A percentile compares a stretch with the other conserved stretches of the same genome.
These are phyloP conservation scores for Peronosclerospora sorghi DNA, from an alignment of 352 stramenopile genomes.

Conservation along the genomic window DNA sequence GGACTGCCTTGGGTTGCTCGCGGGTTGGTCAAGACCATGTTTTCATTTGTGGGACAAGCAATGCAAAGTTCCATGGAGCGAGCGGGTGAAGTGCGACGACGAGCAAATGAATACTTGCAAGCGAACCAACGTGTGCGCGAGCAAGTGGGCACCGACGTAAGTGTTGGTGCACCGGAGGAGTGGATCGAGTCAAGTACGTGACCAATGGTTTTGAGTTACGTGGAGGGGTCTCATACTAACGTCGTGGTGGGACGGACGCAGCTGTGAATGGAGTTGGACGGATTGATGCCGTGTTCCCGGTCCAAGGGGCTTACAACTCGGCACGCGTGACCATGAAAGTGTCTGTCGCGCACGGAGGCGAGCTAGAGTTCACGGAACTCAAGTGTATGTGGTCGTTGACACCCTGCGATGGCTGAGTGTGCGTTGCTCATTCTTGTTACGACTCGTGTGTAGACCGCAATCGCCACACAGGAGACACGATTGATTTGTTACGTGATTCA, in stretches of 20 bases:
- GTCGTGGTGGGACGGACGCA: conserved; percentile 6
- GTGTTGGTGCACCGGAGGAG: conserved; percentile 43
- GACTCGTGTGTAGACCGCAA: conserved; percentile 34
- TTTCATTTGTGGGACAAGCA: conserved; percentile 45
- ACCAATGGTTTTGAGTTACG: background rate
- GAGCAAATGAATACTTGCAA: conserved; percentile 44
- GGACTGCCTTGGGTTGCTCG: conserved; percentile 49
- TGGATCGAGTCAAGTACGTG: conserved; percentile 69
- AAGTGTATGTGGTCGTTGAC: conserved; percentile 41
- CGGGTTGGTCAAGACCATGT: conserved; percentile 50
- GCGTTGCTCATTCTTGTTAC: background rate
- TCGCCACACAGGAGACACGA: conserved; percentile 38
- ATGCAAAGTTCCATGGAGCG: conserved; percentile 61
- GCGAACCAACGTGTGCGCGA: conserved; percentile 35
- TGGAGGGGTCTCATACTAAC: background rate
- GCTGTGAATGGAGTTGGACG: conserved; percentile 53
- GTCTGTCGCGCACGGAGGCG: conserved; percentile 24
- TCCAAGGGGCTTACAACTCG: conserved; percentile 26
- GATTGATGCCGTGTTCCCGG: conserved; percentile 55
- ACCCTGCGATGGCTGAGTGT: too few species aligned
- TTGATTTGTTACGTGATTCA: conserved; percentile 50
- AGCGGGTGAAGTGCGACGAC: conserved; percentile 39
- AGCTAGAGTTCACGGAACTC: conserved; percentile 39
- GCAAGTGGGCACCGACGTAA: conserved; percentile 36
- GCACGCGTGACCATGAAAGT: conserved; percentile 49